Evolutionary conservation across 768 basidiomycete genomes (phyloP), one percentile per base, ranked within the genome.

Genomic region (Lactarius hatsudake): DNA sequence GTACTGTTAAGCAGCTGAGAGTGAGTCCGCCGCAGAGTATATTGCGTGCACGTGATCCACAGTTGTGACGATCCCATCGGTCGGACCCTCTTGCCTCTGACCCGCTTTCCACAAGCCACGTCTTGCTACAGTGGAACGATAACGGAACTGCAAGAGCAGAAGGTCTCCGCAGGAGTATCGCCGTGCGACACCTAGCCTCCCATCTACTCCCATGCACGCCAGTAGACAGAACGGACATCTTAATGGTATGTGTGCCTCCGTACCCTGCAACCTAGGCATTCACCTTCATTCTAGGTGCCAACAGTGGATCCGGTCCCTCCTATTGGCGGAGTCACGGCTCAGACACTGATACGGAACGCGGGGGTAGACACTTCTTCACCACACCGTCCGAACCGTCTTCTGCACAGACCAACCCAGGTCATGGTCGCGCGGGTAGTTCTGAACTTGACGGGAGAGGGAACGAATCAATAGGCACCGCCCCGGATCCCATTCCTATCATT

Each of bases 401-500:
- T 5, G 69, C 71, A 6, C 73, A 69, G 17, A 73, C 74, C 1
- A 66, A 69, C 55, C 68, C 63, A 23, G 65, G 58, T 23, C 68
- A 67, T 34, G 63, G 66, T 51, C 70, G 68, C 8, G 76, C 75
- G 64, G 76, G 73, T 43, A 69, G 69, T 51, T 75, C 72, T 34
- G 76, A 78, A 32, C 73, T 64, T 40, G 75, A 74, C 62, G 65
- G 69, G 15, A 75, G 74, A 32, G 74, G 67, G 30, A 72, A 68
- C 51, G 76, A 73, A 18, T 78, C 77, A 13, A 69, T 77, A 42
- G 71, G 66, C 30, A 75, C 77, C 30, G 68, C 72, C 13, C 75
- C 75, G 2, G 82, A 80, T 32, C 75, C 76, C 34, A 69, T 84
- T n/a, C 87, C 90, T 57, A 81, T 87, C 34, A 83, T 91, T 23